Conservation (phyloP, 352 stramenopile genomes). For the Phytophthora cactorum region DNA sequence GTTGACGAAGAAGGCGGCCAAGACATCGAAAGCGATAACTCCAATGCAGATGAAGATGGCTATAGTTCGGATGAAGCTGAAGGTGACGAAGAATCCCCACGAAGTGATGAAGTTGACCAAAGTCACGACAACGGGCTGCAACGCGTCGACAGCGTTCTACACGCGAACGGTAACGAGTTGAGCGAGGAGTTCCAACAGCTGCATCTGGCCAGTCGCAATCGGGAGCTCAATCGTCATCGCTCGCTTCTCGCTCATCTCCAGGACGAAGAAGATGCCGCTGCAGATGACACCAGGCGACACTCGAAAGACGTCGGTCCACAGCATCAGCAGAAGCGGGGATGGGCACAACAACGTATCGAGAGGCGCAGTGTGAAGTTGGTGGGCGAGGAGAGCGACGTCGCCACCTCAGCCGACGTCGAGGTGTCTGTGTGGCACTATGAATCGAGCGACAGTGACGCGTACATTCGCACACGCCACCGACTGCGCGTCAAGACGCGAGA, state of each 20-base stretch:
- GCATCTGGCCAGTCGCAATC: conserved; percentile 21
- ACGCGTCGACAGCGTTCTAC: neutral
- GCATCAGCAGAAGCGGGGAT: neutral
- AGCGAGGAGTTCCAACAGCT: conserved; percentile 25
- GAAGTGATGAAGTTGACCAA: conserved; percentile 7
- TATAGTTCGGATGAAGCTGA: neutral
- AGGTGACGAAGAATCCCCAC: neutral
- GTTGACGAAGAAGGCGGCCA: conserved; percentile 23
- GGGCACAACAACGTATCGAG: conserved; percentile 3
- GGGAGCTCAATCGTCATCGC: conserved; percentile 6
- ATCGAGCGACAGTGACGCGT: conserved; percentile 5
- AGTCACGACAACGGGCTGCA: neutral
- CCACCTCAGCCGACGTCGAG: neutral
- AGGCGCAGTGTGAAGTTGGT: neutral
- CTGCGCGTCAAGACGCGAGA: conserved; percentile 30
- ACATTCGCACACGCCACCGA: neutral
- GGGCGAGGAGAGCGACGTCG: neutral
- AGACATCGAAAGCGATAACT: conserved; percentile 3
- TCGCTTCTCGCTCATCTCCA: conserved; percentile 20
- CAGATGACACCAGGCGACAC: neutral
- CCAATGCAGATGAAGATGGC: conserved; percentile 2
- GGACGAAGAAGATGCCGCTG: conserved; percentile 12
- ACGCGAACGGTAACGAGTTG: conserved; percentile 15
- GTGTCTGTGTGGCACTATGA: neutral
- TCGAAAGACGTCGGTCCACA: neutral